Base-by-base conservation (phyloP, 1,139 yeast species). In the Pichia sp. region DNA sequence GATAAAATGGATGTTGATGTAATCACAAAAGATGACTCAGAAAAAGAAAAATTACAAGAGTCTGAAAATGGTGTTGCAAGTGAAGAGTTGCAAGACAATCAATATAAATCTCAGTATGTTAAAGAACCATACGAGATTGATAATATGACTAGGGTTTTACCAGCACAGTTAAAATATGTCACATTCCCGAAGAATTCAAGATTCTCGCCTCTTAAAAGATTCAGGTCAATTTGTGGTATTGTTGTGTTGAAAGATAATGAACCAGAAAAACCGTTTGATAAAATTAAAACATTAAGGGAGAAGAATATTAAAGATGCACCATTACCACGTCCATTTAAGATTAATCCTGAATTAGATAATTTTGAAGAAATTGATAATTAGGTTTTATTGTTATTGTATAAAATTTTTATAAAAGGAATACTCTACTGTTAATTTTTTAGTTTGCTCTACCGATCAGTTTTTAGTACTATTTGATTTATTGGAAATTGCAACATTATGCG, bases 101-200 rank as follows among this genome's bases (percentile, higher is more conserved):
- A 56, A 30, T 58, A 54, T 43, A 60, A 55, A 43, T 64, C 70
- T 3, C 54, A 63, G 29, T 67, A 66, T 51, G 63, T 77, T 52
- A 77, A 81, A 65, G 79, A 76, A 41, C 84, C 88, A 45, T 89
- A 80, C 71, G 80, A 80, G 66, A 75, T 91, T 54, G 77, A 77
- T 45, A 93, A 93, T 68, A 75, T 91, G 77, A 79, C 95, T 18
- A 81, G 99, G 63, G 96, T 93, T 2, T 75, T 95, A 56, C 98
- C 98, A n/a, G 79, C 84, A 45, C 99, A 95, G 72, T 75, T 91
- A 54, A 85, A 83, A 68, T 89, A 84, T 70, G 81, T 93, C 48
- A 77, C 95, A 4, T 90, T 93, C 67, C 73, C 78, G 46, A 84
- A 84, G 64, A 85, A 82, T 58, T 86, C 81, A 50, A 79, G 96